Evolutionary conservation across 257 asterid genomes (phyloP).

Genomic region (Capsicum rhomboideum): DNA sequence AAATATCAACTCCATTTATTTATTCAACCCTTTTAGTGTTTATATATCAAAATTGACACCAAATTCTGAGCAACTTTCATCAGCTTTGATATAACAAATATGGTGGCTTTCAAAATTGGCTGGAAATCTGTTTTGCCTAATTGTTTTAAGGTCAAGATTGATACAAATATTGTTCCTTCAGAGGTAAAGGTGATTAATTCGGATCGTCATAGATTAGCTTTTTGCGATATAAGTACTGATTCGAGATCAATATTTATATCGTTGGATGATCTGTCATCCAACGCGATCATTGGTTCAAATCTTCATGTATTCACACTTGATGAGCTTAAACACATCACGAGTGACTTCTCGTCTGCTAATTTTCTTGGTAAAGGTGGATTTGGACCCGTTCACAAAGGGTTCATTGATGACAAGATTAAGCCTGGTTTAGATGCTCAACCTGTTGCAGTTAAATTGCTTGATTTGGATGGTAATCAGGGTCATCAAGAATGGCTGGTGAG

Average conservation of each 20-base stretch:
- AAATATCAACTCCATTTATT: too few species aligned
- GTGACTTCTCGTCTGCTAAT: conserved; percentile 38
- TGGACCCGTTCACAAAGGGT: conserved; percentile 91
- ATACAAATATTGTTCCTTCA: not conserved
- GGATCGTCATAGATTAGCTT: conserved; percentile 33
- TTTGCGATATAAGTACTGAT: conserved; percentile 49
- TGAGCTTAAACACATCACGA: conserved; percentile 43
- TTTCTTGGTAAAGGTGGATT: conserved; percentile 87
- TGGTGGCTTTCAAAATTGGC: conserved; percentile 7
- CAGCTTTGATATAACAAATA: not conserved
- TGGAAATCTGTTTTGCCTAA: conserved; percentile 12
- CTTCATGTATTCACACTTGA: conserved; percentile 57
- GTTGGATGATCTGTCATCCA: conserved; percentile 49
- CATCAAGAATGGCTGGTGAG: conserved; percentile 83
- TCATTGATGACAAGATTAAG: conserved; percentile 42
- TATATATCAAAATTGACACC: not conserved
- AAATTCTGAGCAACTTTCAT: not conserved
- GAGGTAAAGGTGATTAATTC: conserved; percentile 14
- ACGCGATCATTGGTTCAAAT: conserved; percentile 42
- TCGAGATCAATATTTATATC: conserved; percentile 37
- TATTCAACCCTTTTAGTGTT: too few species aligned
- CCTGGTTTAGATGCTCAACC: conserved; percentile 71
- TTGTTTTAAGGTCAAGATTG: conserved; percentile 14
- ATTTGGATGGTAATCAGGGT: conserved; percentile 73
- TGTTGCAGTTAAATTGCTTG: conserved; percentile 75